phyloP scores from a whole-genome alignment of 2,329 filamentous ascomycete genomes.

The Verruconis gallopava region DNA sequence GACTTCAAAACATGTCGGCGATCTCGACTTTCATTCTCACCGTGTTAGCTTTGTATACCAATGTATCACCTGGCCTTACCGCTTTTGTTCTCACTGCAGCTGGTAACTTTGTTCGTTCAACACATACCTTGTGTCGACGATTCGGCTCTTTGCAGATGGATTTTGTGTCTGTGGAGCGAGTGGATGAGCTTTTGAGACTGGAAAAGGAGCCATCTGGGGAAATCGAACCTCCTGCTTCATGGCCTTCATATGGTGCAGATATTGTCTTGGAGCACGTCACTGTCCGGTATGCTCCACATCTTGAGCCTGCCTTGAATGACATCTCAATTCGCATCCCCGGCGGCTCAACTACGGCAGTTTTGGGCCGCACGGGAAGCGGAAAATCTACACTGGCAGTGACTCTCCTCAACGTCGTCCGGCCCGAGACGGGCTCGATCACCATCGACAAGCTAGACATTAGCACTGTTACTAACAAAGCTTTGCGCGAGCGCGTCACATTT shows the following conservation, averaged over 20 bases:
- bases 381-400: conserved; percentile 64
- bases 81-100: conserved; percentile 73
- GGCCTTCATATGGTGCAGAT: conserved; percentile 60
- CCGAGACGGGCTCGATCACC: conserved; percentile 42
- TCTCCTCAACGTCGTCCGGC: conserved; percentile 37
- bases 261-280: conserved; percentile 67
- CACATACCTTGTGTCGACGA: conserved; percentile 60
- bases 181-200: conserved; percentile 68
- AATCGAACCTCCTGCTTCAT: conserved; percentile 56
- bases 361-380: conserved; percentile 62
- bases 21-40: conserved; percentile 62
- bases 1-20: conserved; percentile 62
- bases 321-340: conserved; percentile 64
- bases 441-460: conserved; percentile 50
- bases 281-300: conserved; percentile 63
- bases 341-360: conserved; percentile 64
- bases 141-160: conserved; percentile 85
- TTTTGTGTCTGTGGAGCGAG: conserved; percentile 78
- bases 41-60: conserved; percentile 58
- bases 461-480: conserved; percentile 43
- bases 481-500: conserved; percentile 52
- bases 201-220: conserved; percentile 60
- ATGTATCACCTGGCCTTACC: conserved; percentile 64
- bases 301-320: conserved; percentile 58
- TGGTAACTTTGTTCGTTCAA: conserved; percentile 51